Conservation (phyloP, 2,329 filamentous ascomycete species). For the Phialophora verrucosa region DNA sequence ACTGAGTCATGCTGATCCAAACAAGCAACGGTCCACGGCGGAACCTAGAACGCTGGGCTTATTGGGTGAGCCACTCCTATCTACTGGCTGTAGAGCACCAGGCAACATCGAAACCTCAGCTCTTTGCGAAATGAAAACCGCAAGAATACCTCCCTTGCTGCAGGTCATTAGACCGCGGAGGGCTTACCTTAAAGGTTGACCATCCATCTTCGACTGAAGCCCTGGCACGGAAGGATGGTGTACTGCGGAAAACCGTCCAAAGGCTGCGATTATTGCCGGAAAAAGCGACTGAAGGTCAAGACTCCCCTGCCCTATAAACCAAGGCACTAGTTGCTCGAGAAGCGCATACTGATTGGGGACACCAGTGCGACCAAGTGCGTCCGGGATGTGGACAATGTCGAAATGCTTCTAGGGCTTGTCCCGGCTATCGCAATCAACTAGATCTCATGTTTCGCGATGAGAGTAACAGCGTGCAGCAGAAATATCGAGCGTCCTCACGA, state of each 20-base stretch:
- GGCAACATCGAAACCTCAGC: too few relatives aligned
- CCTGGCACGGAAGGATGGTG: constrained; percentile 43
- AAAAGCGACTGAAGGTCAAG: constrained; percentile 49
- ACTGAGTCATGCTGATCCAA: too few relatives aligned
- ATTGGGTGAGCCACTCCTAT: too few relatives aligned
- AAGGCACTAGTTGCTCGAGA: constrained; percentile 4
- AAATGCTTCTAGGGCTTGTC: constrained; percentile 64
- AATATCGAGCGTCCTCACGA: constrained; percentile 4
- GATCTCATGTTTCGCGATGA: constrained; percentile 71
- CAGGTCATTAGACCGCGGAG: not conserved
- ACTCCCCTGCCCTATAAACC: not conserved
- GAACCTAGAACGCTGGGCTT: too few relatives aligned
- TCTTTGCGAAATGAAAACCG: too few relatives aligned
- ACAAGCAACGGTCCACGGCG: too few relatives aligned
- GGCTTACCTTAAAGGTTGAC: not conserved
- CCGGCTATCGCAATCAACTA: constrained; percentile 68
- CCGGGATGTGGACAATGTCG: constrained; percentile 69
- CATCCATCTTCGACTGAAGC: not conserved
- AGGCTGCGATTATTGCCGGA: constrained; percentile 52
- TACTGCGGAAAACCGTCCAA: constrained; percentile 54
- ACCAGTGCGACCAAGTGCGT: constrained; percentile 64
- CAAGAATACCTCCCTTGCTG: too few relatives aligned
- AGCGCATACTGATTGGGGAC: constrained; percentile 11
- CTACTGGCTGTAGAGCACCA: too few relatives aligned
- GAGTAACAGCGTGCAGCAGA: constrained; percentile 49